Evolutionary conservation across 2,329 filamentous ascomycete genomes (phyloP).

Genomic region (Fusarium xyrophilum): DNA sequence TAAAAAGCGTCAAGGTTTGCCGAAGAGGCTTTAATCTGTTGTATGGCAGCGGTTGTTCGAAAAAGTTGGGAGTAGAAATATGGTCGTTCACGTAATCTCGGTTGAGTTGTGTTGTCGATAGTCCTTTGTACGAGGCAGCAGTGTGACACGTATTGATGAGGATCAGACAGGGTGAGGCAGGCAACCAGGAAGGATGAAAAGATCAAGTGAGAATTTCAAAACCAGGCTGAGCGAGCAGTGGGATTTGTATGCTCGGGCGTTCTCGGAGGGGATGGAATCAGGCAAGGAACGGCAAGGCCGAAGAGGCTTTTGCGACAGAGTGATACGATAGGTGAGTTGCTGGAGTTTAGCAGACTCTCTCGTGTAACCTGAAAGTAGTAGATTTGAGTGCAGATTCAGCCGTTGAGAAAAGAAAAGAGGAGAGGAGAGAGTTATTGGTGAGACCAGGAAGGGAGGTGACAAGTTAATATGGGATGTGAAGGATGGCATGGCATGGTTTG

Average conservation of each 20-base stretch:
- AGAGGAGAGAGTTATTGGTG: not conserved
- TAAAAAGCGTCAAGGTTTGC: not conserved
- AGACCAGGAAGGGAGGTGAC: slow-evolving; percentile 24
- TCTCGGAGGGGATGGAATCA: slow-evolving; percentile 37
- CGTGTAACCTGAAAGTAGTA: not conserved
- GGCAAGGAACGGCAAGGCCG: slow-evolving; percentile 32
- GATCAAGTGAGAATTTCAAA: not conserved
- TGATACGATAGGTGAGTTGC: not conserved
- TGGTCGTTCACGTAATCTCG: slow-evolving; percentile 32
- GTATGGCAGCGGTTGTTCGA: not conserved
- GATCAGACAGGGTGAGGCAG: not conserved
- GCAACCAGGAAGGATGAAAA: not conserved
- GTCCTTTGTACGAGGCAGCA: not conserved
- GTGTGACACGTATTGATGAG: not conserved
- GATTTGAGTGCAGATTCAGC: not conserved
- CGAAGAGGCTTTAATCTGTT: not conserved
- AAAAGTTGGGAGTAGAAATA: slow-evolving; percentile 15
- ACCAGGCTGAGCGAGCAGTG: slow-evolving; percentile 14
- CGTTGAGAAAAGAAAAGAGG: not conserved
- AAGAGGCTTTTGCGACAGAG: slow-evolving; percentile 28
- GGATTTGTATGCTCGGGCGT: slow-evolving; percentile 37
- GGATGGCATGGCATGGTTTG: not conserved
- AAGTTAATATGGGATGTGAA: slow-evolving; percentile 18
- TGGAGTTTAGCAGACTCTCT: not conserved
- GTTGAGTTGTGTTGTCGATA: slow-evolving; percentile 18